These are phyloP conservation scores for Selaginella tamariscina DNA, from an alignment of 75 land plant genomes.

Conservation along the genomic window DNA sequence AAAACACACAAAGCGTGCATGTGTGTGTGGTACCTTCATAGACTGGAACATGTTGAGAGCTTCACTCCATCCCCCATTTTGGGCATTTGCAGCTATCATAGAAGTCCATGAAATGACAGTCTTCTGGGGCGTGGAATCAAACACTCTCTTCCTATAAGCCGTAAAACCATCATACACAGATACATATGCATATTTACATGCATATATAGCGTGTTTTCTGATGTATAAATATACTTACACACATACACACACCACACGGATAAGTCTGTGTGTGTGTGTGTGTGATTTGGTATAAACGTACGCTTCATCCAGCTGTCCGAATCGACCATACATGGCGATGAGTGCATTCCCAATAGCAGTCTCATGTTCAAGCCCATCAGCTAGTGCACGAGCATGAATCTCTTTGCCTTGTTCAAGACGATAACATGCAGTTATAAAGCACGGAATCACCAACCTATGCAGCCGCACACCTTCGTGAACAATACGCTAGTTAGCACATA, in stretches of 20 bases:
- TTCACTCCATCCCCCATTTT: neutral
- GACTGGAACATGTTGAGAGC: neutral
- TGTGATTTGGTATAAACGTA: neutral
- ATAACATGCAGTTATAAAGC: neutral
- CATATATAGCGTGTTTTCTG: no score
- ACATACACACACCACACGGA: neutral
- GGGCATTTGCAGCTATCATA: neutral
- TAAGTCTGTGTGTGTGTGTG: neutral
- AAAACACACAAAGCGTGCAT: no score
- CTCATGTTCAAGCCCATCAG: neutral
- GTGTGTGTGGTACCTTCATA: no score
- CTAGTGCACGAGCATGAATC: neutral
- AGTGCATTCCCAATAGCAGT: slow-evolving; percentile 2
- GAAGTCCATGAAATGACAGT: neutral
- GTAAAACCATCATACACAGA: no score
- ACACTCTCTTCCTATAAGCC: neutral
- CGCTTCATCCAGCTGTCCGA: neutral
- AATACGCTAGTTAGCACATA: no score
- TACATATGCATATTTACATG: no score
- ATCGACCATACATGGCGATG: neutral
- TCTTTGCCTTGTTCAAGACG: neutral
- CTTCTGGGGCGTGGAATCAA: neutral
- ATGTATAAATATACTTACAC: neutral
- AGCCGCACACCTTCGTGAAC: neutral
- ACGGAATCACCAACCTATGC: neutral